Evolutionary conservation across 805 yeast species (phyloP).

Genomic region (Teunomyces cretensis): DNA sequence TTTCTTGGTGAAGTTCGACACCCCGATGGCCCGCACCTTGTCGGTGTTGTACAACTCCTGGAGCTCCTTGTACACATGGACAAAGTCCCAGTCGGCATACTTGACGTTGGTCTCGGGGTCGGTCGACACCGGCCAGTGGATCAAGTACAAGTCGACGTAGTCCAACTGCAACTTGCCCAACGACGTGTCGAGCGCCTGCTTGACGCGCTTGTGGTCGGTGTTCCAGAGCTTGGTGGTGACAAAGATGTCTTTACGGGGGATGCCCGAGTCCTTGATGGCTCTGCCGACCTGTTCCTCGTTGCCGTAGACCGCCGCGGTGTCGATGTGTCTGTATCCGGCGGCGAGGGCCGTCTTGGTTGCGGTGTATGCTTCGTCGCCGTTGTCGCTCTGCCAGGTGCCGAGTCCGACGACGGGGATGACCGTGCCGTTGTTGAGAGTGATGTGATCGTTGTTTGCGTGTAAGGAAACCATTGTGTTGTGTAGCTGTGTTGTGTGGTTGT

Average conservation of each 20-base stretch:
- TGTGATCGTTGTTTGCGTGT: background rate
- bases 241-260: slow-evolving; percentile 63
- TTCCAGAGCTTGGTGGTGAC: slow-evolving; percentile 71
- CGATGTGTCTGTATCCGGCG: slow-evolving; percentile 73
- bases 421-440: slow-evolving; percentile 9
- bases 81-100: slow-evolving; percentile 24
- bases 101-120: slow-evolving; percentile 26
- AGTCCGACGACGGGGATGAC: slow-evolving; percentile 17
- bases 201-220: slow-evolving; percentile 51
- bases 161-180: slow-evolving; percentile 64
- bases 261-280: slow-evolving; percentile 53
- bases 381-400: slow-evolving; percentile 19
- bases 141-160: slow-evolving; percentile 72
- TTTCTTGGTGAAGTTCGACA: slow-evolving; percentile 33
- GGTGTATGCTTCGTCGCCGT: slow-evolving; percentile 10
- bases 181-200: slow-evolving; percentile 53
- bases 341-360: slow-evolving; percentile 48
- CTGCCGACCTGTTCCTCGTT: slow-evolving; percentile 66
- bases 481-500: too few relatives aligned
- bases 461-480: slow-evolving; percentile 4
- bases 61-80: slow-evolving; percentile 34
- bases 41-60: slow-evolving; percentile 23
- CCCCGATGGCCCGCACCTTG: slow-evolving; percentile 32
- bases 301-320: slow-evolving; percentile 66
- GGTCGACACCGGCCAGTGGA: slow-evolving; percentile 78